phyloP scores from a whole-genome alignment of 208 protist genomes.

The Crithidia bombi region DNA sequence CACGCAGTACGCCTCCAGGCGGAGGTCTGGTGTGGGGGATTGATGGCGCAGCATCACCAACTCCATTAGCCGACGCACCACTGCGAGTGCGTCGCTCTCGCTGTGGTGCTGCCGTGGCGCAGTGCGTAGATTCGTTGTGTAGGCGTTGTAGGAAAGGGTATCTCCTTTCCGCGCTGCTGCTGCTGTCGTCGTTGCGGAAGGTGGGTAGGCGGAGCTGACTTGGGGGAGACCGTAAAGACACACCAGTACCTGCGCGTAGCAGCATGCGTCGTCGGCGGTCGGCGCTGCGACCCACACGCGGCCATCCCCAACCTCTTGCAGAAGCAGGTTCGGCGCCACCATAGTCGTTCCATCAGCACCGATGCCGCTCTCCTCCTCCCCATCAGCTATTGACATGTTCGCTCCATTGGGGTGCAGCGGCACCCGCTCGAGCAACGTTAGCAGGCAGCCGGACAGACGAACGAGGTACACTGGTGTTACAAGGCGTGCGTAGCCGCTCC shows the following conservation, averaged over 20 bases:
- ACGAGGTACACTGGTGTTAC: conserved; percentile 46
- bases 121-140: too few relatives aligned
- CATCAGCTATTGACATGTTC: background rate
- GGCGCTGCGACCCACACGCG: conserved; percentile 24
- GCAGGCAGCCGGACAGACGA: conserved; percentile 38
- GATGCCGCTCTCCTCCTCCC: too few relatives aligned
- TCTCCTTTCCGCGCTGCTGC: too few relatives aligned
- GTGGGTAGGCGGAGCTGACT: conserved; percentile 25
- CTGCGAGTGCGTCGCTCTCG: background rate
- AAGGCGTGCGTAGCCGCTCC: conserved; percentile 55
- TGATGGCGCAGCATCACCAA: conserved; percentile 49
- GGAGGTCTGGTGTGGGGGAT: conserved; percentile 45
- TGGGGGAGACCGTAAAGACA: conserved; percentile 31
- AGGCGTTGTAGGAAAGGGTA: too few relatives aligned
- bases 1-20: conserved; percentile 61
- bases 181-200: conserved; percentile 4
- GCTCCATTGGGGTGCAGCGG: background rate
- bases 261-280: conserved; percentile 28
- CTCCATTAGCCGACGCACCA: conserved; percentile 28
- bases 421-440: conserved; percentile 52
- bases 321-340: conserved; percentile 11
- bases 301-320: conserved; percentile 21
- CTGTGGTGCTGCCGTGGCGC: background rate
- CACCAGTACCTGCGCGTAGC: conserved; percentile 28
- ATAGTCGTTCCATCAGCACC: background rate